Evolutionary conservation across 495 filamentous ascomycete genomes (phyloP).

Genomic region (Trichodelitschia bisporula): DNA sequence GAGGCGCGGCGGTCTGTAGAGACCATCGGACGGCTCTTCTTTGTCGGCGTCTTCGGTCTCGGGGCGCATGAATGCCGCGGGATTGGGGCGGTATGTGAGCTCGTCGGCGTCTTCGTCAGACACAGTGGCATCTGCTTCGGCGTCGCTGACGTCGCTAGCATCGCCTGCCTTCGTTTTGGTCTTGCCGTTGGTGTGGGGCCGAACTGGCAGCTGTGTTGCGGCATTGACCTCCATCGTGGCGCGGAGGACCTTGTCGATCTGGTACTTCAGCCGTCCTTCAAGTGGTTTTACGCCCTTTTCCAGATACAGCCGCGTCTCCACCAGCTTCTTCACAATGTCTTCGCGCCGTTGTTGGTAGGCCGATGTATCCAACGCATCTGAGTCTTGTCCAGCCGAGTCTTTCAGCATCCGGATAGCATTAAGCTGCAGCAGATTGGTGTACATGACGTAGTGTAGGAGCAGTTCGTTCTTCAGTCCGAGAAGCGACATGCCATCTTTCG

Average conservation of each 20-base stretch:
- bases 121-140: conserved; percentile 11
- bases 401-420: conserved; percentile 55
- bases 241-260: conserved; percentile 68
- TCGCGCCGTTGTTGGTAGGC: conserved; percentile 15
- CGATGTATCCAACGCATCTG: conserved; percentile 13
- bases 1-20: conserved; percentile 72
- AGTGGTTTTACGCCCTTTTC: conserved; percentile 77
- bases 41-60: conserved; percentile 6
- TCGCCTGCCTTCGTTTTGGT: conserved; percentile 9
- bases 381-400: conserved; percentile 12
- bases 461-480: conserved; percentile 89
- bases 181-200: conserved; percentile 8
- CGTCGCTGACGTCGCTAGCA: conserved; percentile 10
- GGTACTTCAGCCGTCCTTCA: conserved; percentile 77
- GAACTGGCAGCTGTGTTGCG: neutral
- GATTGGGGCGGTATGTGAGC: conserved; percentile 43
- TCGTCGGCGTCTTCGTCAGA: conserved; percentile 27
- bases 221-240: conserved; percentile 15
- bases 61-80: conserved; percentile 28
- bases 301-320: conserved; percentile 65
- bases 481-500: conserved; percentile 73
- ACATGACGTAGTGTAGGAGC: conserved; percentile 81
- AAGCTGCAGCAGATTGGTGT: conserved; percentile 80
- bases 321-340: conserved; percentile 50
- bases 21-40: conserved; percentile 20